Percentiles rank a stretch among this genome's conserved stretches.
phyloP scores from a whole-genome alignment of 1,284 basidiomycete genomes.

The Phenoliferia sp. region DNA sequence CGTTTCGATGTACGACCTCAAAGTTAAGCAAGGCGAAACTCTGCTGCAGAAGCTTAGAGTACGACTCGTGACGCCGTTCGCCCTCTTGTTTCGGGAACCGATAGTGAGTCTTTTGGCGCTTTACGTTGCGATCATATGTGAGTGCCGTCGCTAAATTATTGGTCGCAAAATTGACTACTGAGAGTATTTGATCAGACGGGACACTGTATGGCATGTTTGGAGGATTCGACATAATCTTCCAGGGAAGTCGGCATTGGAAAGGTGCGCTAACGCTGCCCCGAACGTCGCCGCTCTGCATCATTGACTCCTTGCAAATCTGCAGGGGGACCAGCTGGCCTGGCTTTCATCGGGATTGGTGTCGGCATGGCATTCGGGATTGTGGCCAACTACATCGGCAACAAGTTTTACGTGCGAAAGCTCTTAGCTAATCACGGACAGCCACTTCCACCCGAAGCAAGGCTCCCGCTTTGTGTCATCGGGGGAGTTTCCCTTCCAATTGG shows the following conservation, averaged over 20 bases:
- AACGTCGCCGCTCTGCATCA: neutral
- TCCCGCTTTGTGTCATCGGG: slow-evolving; percentile 57
- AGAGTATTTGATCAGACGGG: neutral
- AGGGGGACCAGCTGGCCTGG: neutral
- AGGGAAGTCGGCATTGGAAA: neutral
- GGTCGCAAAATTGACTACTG: neutral
- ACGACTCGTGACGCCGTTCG: slow-evolving; percentile 47
- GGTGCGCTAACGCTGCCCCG: neutral
- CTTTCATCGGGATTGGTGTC: slow-evolving; percentile 50
- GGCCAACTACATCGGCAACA: slow-evolving; percentile 54
- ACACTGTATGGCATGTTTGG: neutral
- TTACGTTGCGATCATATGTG: neutral
- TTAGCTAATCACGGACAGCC: slow-evolving; percentile 46
- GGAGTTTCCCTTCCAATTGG: slow-evolving; percentile 56
- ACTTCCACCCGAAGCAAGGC: slow-evolving; percentile 50
- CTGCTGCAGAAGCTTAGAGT: slow-evolving; percentile 40
- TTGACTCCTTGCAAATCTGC: neutral
- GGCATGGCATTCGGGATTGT: slow-evolving; percentile 54
- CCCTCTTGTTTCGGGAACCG: slow-evolving; percentile 56
- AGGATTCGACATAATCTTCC: neutral
- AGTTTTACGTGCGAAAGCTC: slow-evolving; percentile 54
- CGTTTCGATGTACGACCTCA: slow-evolving; percentile 49
- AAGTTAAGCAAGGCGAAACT: slow-evolving; percentile 38
- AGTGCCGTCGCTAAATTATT: slow-evolving; percentile 38
- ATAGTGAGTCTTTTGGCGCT: neutral